Evolutionary conservation across 208 protist genomes (phyloP), one percentile per base, ranked within the genome.

Genomic region (Herpetomonas samuelpessoai): DNA sequence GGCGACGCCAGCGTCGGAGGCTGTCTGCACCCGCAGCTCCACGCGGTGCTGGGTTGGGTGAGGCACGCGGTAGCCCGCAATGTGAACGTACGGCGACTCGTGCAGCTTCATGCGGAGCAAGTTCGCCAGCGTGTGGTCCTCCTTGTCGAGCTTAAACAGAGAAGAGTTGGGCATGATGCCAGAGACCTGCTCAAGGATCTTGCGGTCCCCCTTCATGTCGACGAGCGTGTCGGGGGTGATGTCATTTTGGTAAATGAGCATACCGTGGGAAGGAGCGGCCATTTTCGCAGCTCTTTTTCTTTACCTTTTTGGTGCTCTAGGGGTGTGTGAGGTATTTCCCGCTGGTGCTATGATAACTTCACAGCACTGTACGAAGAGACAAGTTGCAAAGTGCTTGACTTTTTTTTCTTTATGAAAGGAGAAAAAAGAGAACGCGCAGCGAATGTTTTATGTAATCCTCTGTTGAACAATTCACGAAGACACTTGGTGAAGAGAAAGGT

Each of bases 221-320:
- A 95, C 81, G 27, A 95, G 74, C 58, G 76, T 95, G 46, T 95
- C 89, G 3, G 86, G 75, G 2, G 81, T 87, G 79, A 95, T 95
- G 51, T 95, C 89, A 72, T 95, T 95, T 63, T 92, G 85, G 72
- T 90, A 92, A 46, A 93, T 88, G 52, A 95, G 82, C 89, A 95
- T 95, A 50, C 89, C 89, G 83, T 95, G 89, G 45, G 83, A 69
- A 41, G 35, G 35, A 29, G 79, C 63, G 45, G 86, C 72, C 89
- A 88, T 88, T 16, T 22, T 72, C 54, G 1, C 49, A 19, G 7
- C 16, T 6, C 26, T 57, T 27, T n/a, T 38, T 57, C 26, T 57
- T 57, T 57, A 6, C n/a, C n/a, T n/a, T n/a, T n/a, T n/a, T n/a
- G n/a, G n/a, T n/a, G n/a, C n/a, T n/a, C n/a, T n/a, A n/a, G n/a